These are phyloP conservation scores for Monilinia laxa DNA, from an alignment of 2,329 filamentous ascomycete species.

Conservation along the genomic window DNA sequence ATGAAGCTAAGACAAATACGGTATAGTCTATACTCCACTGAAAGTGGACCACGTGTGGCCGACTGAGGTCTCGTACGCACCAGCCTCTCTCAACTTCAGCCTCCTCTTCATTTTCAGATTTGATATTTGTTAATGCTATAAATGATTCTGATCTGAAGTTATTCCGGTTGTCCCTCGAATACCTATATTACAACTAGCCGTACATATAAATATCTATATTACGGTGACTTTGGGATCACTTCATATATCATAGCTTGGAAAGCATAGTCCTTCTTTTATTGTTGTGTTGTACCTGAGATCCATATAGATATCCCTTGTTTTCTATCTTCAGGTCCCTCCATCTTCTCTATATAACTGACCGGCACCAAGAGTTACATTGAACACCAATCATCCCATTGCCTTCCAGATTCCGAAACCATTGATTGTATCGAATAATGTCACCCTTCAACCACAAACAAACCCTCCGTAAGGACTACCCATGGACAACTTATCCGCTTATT, in stretches of 20 bases:
- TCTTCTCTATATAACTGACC: conserved; percentile 2
- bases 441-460: conserved; percentile 17
- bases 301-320: conserved; percentile 7
- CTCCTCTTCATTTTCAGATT: conserved; percentile 1
- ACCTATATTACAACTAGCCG: neutral
- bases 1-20: neutral
- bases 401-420: neutral
- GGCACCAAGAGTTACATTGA: conserved; percentile 1
- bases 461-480: conserved; percentile 25
- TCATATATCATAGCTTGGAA: neutral
- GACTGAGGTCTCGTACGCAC: conserved; percentile 11
- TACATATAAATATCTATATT: conserved; percentile 2
- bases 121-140: neutral
- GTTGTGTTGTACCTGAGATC: neutral
- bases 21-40: neutral
- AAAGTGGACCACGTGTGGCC: neutral
- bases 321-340: conserved; percentile 4
- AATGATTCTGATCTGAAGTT: conserved; percentile 9
- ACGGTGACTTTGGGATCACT: neutral
- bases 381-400: neutral
- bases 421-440: conserved; percentile 15
- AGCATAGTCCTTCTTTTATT: conserved; percentile 1
- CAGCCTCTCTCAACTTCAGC: conserved; percentile 11
- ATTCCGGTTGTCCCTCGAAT: neutral
- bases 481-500: conserved; percentile 45